A percentile compares a stretch with the other conserved stretches of the same genome.
These are phyloP conservation scores for Crepidotus sp. DNA, from an alignment of 1,284 basidiomycete species.

Conservation along the genomic window DNA sequence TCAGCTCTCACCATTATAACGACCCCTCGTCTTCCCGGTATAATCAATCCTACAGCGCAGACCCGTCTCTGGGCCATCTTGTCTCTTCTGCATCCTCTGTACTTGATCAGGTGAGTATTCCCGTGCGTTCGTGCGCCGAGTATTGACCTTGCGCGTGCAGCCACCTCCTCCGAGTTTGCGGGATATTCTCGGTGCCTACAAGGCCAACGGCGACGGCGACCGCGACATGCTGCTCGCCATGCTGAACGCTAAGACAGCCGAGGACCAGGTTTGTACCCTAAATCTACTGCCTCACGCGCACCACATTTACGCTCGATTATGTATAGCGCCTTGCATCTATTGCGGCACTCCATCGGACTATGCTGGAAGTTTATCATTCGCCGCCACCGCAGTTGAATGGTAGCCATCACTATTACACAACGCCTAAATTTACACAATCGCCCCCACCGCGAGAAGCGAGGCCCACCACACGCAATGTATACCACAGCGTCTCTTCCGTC, in stretches of 20 bases:
- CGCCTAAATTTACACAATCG: slow-evolving; percentile 28
- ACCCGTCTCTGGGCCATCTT: slow-evolving; percentile 22
- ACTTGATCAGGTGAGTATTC: slow-evolving; percentile 31
- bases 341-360: slow-evolving; percentile 56
- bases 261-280: slow-evolving; percentile 62
- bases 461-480: slow-evolving; percentile 13
- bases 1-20: slow-evolving; percentile 17
- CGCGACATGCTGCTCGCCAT: slow-evolving; percentile 82
- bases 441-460: slow-evolving; percentile 21
- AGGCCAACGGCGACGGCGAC: slow-evolving; percentile 78
- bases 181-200: slow-evolving; percentile 80
- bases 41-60: slow-evolving; percentile 17
- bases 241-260: slow-evolving; percentile 81
- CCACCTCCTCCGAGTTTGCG: slow-evolving; percentile 69
- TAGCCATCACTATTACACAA: slow-evolving; percentile 26
- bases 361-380: slow-evolving; percentile 53
- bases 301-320: slow-evolving; percentile 12
- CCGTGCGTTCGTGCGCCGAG: slow-evolving; percentile 1
- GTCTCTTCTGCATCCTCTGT: slow-evolving; percentile 26
- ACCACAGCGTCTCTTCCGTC: slow-evolving; percentile 24
- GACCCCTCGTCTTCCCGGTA: slow-evolving; percentile 17
- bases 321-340: slow-evolving; percentile 58
- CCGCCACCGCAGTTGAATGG: slow-evolving; percentile 22
- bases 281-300: neutral
- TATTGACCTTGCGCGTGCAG: slow-evolving; percentile 27